Evolutionary conservation across 768 basidiomycete species (phyloP).

Genomic region (Pleurotus citrinopileatus): DNA sequence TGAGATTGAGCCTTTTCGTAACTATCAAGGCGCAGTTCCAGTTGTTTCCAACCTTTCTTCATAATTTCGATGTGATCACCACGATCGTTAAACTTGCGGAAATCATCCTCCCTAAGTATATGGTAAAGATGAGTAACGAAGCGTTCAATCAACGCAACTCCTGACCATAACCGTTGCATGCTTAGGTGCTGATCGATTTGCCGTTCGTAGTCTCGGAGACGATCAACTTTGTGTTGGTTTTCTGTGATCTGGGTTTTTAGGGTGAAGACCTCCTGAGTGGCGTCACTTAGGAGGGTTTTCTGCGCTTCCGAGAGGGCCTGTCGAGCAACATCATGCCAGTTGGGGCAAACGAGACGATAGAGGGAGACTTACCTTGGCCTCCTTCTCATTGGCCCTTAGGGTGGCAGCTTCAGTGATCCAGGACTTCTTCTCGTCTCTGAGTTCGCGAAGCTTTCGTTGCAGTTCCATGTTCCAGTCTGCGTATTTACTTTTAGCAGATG

Average conservation of each 20-base stretch:
- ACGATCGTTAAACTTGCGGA: slow-evolving; percentile 64
- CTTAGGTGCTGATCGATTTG: slow-evolving; percentile 81
- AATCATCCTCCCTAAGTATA: slow-evolving; percentile 65
- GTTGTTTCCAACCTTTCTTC: slow-evolving; percentile 58
- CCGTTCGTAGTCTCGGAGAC: slow-evolving; percentile 81
- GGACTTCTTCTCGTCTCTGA: slow-evolving; percentile 76
- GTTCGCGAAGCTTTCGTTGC: slow-evolving; percentile 70
- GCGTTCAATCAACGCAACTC: slow-evolving; percentile 8
- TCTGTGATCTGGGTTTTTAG: slow-evolving; percentile 77
- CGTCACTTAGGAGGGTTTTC: slow-evolving; percentile 65
- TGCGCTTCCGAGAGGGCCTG: slow-evolving; percentile 71
- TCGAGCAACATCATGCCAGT: neutral
- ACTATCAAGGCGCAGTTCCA: slow-evolving; percentile 62
- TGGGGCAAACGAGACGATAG: neutral
- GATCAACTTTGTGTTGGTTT: slow-evolving; percentile 76
- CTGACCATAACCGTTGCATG: slow-evolving; percentile 77
- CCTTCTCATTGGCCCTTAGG: slow-evolving; percentile 69
- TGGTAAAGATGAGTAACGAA: neutral
- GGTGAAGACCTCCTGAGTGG: slow-evolving; percentile 63
- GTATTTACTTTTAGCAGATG: slow-evolving; percentile 72
- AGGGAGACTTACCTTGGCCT: slow-evolving; percentile 51
- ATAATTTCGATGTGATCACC: slow-evolving; percentile 56
- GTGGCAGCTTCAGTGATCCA: slow-evolving; percentile 71
- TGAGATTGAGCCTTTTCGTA: slow-evolving; percentile 50
- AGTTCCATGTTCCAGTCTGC: slow-evolving; percentile 81